phyloP scores from a whole-genome alignment of 78 protist species.

The Dictyostelium purpureum region DNA sequence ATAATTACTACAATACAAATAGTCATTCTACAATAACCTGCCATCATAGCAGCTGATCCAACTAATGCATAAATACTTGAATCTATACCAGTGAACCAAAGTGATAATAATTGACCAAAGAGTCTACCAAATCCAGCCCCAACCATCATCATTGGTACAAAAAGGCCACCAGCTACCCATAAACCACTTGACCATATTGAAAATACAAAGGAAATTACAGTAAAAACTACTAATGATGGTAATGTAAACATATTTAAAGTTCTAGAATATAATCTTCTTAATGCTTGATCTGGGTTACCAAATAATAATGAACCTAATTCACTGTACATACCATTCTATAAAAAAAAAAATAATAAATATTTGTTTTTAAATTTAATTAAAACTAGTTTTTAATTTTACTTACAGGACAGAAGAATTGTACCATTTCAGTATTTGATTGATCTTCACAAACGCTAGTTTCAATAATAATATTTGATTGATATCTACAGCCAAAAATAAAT shows the following conservation, averaged over 20 bases:
- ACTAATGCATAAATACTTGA: slow-evolving; percentile 87
- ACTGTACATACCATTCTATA: slow-evolving; percentile 64
- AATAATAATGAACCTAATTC: slow-evolving; percentile 66
- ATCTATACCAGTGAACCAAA: slow-evolving; percentile 60
- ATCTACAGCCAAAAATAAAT: slow-evolving; percentile 44
- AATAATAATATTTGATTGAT: slow-evolving; percentile 45
- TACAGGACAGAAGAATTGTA: slow-evolving; percentile 67
- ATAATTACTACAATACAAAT: slow-evolving; percentile 89
- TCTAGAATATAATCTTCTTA: slow-evolving; percentile 75
- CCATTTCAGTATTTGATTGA: slow-evolving; percentile 69
- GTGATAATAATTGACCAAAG: slow-evolving; percentile 60
- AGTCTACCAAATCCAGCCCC: slow-evolving; percentile 94
- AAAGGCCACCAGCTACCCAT: slow-evolving; percentile 80
- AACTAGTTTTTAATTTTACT: background rate
- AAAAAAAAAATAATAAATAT: background rate
- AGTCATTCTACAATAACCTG: slow-evolving; percentile 94
- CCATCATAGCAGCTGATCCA: slow-evolving; percentile 93
- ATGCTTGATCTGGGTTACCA: slow-evolving; percentile 73
- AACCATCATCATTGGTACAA: slow-evolving; percentile 91
- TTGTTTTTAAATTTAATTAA: too few species aligned
- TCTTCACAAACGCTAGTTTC: slow-evolving; percentile 68
- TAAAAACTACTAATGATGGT: slow-evolving; percentile 74
- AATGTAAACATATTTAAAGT: slow-evolving; percentile 56
- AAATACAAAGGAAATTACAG: slow-evolving; percentile 77
- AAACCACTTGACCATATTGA: slow-evolving; percentile 87